A percentile compares a stretch with the other conserved stretches of the same genome.
Conservation (phyloP, 192 early-diverging fungal genomes). For the Backusella mclennaniae region DNA sequence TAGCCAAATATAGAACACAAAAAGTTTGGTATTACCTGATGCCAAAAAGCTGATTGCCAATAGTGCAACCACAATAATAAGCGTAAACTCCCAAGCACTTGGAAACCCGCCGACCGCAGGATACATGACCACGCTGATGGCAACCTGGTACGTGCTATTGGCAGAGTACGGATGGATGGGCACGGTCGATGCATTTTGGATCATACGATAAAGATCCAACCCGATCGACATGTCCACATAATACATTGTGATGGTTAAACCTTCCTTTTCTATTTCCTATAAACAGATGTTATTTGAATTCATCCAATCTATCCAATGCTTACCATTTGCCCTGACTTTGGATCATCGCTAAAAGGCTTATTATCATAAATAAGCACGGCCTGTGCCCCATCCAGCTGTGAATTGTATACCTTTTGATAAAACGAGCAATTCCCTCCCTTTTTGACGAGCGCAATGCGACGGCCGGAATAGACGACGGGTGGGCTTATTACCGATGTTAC, state of each 20-base stretch:
- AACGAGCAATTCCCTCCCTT: conserved; percentile 34
- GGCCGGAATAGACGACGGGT: neutral
- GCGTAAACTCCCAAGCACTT: conserved; percentile 48
- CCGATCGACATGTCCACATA: conserved; percentile 21
- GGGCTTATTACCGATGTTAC: conserved; percentile 7
- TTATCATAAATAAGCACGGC: conserved; percentile 41
- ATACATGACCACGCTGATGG: conserved; percentile 21
- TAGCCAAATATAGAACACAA: neutral
- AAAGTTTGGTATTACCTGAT: conserved; percentile 35
- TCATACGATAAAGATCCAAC: conserved; percentile 7
- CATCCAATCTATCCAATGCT: neutral
- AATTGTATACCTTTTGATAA: conserved; percentile 33
- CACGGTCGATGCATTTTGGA: conserved; percentile 4
- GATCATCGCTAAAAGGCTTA: conserved; percentile 14
- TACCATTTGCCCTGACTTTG: conserved; percentile 20
- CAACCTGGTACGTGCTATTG: conserved; percentile 15
- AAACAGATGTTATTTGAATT: too few species aligned
- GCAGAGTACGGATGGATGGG: conserved; percentile 7
- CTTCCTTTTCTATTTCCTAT: conserved; percentile 19
- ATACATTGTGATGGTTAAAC: conserved; percentile 21
- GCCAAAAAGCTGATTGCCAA: conserved; percentile 41
- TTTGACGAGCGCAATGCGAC: conserved; percentile 33
- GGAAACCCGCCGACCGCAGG: conserved; percentile 31
- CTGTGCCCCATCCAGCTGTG: conserved; percentile 27
- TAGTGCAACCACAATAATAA: conserved; percentile 45